A percentile compares a stretch with the other conserved stretches of the same genome.
Evolutionary conservation across 139 green algal species (phyloP).

Genomic region (Parachlorella kessleri): DNA sequence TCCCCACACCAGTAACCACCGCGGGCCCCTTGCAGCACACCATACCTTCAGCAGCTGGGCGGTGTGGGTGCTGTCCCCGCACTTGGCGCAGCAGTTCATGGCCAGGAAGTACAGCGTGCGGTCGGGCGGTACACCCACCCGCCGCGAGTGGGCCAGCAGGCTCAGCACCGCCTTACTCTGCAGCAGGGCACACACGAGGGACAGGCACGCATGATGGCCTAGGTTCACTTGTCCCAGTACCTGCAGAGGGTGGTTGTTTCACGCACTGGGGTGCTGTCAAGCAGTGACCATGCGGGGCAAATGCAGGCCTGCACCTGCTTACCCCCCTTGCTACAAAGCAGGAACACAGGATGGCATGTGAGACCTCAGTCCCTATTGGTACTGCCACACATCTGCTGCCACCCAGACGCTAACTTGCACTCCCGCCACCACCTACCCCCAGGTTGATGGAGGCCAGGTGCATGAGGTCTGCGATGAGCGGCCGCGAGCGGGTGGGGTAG

Average conservation of each 20-base stretch:
- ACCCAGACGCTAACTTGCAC: too few relatives aligned
- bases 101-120: background rate
- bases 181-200: background rate
- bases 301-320: background rate
- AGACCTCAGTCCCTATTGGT: too few relatives aligned
- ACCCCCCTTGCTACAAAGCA: too few relatives aligned
- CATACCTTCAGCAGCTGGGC: background rate
- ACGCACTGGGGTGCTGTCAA: background rate
- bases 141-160: background rate
- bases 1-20: background rate
- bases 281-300: background rate
- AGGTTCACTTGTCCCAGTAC: background rate
- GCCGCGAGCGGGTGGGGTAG: background rate
- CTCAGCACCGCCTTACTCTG: background rate
- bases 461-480: background rate
- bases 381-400: too few relatives aligned
- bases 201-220: background rate
- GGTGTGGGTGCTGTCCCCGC: background rate
- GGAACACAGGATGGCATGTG: too few relatives aligned
- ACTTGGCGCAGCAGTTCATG: background rate
- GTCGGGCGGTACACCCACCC: background rate
- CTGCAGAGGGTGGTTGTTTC: background rate
- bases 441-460: background rate
- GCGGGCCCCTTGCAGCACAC: background rate
- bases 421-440: too few relatives aligned